Evolutionary conservation across 495 filamentous ascomycete species (phyloP).

Genomic region (Neurospora pannonica): DNA sequence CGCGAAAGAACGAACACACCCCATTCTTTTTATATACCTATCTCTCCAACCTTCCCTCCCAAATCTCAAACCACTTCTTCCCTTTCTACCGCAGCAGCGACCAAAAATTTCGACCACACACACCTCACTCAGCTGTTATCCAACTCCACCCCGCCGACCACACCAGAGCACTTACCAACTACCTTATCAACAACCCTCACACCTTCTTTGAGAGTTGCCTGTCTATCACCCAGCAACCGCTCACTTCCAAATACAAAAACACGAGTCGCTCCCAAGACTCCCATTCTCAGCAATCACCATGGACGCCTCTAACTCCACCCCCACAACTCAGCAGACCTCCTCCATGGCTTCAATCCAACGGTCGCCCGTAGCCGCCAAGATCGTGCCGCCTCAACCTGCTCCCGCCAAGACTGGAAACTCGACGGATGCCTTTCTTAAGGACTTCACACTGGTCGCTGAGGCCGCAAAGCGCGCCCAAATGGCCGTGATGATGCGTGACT

Average conservation of each 20-base stretch:
- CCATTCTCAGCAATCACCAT: conserved; percentile 14
- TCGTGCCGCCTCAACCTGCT: conserved; percentile 26
- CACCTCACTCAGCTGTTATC: neutral
- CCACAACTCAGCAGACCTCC: conserved; percentile 18
- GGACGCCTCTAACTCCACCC: conserved; percentile 28
- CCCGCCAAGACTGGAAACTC: conserved; percentile 21
- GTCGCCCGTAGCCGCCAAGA: conserved; percentile 12
- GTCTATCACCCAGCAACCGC: neutral
- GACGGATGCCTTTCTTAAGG: conserved; percentile 59
- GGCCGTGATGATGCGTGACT: conserved; percentile 73
- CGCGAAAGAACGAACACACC: neutral
- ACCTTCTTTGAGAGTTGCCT: neutral
- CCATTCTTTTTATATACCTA: neutral
- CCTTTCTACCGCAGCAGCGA: neutral
- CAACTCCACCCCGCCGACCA: neutral
- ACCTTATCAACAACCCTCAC: neutral
- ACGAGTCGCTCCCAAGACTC: neutral
- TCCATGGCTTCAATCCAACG: conserved; percentile 18
- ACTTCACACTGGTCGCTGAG: conserved; percentile 86
- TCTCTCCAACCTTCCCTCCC: neutral
- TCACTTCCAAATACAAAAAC: neutral
- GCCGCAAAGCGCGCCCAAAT: conserved; percentile 89
- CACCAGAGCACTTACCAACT: neutral
- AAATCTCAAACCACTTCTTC: neutral
- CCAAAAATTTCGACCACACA: neutral